Percentiles rank a stretch among this genome's conserved stretches.
Evolutionary conservation across 2,329 filamentous ascomycete species (phyloP).

Genomic region (Aspergillus quadrilineatus): DNA sequence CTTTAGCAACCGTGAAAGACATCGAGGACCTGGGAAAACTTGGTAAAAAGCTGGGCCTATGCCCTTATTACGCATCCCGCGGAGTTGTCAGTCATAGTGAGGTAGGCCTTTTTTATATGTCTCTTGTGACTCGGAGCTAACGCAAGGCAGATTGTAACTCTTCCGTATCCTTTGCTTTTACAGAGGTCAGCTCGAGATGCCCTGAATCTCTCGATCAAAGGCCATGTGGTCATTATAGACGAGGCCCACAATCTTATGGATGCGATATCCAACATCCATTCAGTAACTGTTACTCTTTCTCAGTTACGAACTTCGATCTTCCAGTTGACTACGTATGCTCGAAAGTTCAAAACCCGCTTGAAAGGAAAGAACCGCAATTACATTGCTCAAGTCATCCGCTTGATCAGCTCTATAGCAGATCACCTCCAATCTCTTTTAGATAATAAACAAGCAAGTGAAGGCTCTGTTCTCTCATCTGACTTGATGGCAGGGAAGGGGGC

Average conservation of each 20-base stretch:
- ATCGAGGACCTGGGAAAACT: slow-evolving; percentile 85
- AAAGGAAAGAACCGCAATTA: slow-evolving; percentile 91
- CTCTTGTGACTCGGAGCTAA: slow-evolving; percentile 9
- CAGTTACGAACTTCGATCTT: slow-evolving; percentile 71
- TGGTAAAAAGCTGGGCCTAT: slow-evolving; percentile 76
- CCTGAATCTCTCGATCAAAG: slow-evolving; percentile 78
- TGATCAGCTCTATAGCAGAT: slow-evolving; percentile 73
- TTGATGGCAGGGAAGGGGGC: slow-evolving; percentile 81
- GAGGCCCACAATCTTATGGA: slow-evolving; percentile 99
- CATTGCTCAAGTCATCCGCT: slow-evolving; percentile 78
- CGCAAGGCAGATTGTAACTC: slow-evolving; percentile 67
- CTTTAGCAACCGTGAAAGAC: slow-evolving; percentile 80
- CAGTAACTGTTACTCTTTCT: slow-evolving; percentile 68
- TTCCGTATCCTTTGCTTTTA: slow-evolving; percentile 87
- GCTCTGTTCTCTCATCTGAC: slow-evolving; percentile 67
- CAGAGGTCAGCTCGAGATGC: slow-evolving; percentile 86
- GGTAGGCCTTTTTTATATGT: slow-evolving; percentile 37
- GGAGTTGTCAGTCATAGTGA: slow-evolving; percentile 79
- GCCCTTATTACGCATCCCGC: slow-evolving; percentile 94
- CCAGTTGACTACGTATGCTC: slow-evolving; percentile 79
- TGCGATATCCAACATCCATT: slow-evolving; percentile 83
- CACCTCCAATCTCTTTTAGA: slow-evolving; percentile 61
- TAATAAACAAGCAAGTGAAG: slow-evolving; percentile 54
- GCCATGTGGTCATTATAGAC: slow-evolving; percentile 90
- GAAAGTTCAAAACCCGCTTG: slow-evolving; percentile 81